Conservation (phyloP, 1,284 basidiomycete species). For the Volvariella surrecta region DNA sequence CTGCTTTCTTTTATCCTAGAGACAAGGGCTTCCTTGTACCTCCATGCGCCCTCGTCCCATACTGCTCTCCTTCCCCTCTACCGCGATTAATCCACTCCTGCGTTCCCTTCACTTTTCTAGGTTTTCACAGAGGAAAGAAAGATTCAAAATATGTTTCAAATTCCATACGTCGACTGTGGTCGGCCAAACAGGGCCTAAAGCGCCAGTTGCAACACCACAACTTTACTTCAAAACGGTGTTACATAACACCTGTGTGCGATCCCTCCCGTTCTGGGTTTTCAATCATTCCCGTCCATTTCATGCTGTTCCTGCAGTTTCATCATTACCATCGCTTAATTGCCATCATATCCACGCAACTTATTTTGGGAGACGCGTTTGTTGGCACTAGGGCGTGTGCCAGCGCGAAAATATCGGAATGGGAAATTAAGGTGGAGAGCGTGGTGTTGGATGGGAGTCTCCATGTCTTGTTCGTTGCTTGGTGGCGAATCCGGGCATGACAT, state of each 20-base stretch:
- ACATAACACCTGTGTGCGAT: conserved; percentile 1
- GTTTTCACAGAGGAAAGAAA: conserved; percentile 26
- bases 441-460: too few species aligned
- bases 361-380: too few species aligned
- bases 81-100: not conserved
- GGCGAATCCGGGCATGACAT: too few species aligned
- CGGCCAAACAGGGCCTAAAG: conserved; percentile 15
- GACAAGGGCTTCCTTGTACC: not conserved
- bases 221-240: not conserved
- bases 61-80: not conserved
- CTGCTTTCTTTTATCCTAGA: not conserved
- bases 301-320: conserved; percentile 4
- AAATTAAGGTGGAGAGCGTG: too few species aligned
- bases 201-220: too few species aligned
- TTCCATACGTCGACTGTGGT: conserved; percentile 25
- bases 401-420: too few species aligned
- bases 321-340: conserved; percentile 4
- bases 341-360: conserved; percentile 1
- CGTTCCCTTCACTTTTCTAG: conserved; percentile 15
- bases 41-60: not conserved
- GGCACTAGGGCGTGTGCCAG: too few species aligned
- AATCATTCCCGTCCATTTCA: not conserved
- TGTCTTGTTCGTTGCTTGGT: too few species aligned
- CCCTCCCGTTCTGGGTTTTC: conserved; percentile 1
- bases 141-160: conserved; percentile 33